A percentile compares a stretch with the other conserved stretches of the same genome.
Conservation (phyloP, 2,329 filamentous ascomycete species). For the Colletotrichum sp. region DNA sequence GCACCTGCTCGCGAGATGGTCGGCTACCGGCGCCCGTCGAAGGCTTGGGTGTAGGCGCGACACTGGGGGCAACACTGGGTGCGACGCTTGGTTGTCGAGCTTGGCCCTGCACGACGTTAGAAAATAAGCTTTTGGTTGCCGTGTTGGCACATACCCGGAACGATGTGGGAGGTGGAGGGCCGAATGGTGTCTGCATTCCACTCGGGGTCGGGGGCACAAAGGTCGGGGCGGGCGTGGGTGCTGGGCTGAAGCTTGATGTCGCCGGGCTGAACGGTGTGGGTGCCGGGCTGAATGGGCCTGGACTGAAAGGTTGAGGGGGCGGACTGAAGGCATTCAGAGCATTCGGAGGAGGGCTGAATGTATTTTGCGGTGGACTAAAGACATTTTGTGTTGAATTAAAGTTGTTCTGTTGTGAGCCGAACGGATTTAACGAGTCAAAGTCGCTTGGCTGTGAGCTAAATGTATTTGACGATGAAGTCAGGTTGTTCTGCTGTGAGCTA, state of each 20-base stretch:
- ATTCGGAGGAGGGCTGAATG: constrained; percentile 11
- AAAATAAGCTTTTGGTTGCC: neutral
- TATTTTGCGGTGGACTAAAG: neutral
- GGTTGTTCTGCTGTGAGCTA: neutral
- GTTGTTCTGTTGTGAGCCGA: neutral
- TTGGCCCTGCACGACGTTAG: constrained; percentile 14
- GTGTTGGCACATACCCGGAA: constrained; percentile 10
- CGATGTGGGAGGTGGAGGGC: constrained; percentile 18
- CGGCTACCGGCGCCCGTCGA: constrained; percentile 37
- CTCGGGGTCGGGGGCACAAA: constrained; percentile 3
- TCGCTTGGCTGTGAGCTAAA: neutral
- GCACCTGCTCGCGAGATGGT: constrained; percentile 47
- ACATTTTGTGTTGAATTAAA: neutral
- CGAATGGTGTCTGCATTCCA: constrained; percentile 14
- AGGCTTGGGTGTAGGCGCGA: constrained; percentile 30
- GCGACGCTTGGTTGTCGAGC: constrained; percentile 5
- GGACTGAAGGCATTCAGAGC: constrained; percentile 10
- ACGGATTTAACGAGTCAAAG: neutral
- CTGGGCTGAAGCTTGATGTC: constrained; percentile 14
- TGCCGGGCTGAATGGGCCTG: constrained; percentile 10
- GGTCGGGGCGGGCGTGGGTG: constrained; percentile 15
- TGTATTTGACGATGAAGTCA: neutral
- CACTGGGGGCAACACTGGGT: neutral
- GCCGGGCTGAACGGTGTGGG: constrained; percentile 11
- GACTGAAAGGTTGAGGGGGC: constrained; percentile 9